A percentile compares a stretch with the other conserved stretches of the same genome.
Evolutionary conservation across 177 flowering plant genomes (phyloP).

Genomic region (Vitis hybrid): DNA sequence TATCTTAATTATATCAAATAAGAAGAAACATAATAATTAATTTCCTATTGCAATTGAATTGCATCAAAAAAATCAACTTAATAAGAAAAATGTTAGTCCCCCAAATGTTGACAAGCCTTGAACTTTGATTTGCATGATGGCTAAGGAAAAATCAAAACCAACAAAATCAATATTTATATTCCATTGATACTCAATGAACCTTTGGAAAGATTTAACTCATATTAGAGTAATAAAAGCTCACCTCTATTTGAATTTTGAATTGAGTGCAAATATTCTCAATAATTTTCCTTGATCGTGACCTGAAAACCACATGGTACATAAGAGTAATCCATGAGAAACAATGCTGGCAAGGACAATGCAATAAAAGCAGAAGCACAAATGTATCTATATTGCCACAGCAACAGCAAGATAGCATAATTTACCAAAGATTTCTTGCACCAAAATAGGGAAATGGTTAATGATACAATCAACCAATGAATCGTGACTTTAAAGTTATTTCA

Average conservation of each 20-base stretch:
- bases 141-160: neutral
- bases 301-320: constrained; percentile 25
- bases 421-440: neutral
- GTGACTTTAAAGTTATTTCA: too few relatives aligned
- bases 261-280: constrained; percentile 58
- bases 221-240: constrained; percentile 13
- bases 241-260: constrained; percentile 76
- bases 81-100: neutral
- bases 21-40: neutral
- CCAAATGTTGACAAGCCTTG: neutral
- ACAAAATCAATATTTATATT: neutral
- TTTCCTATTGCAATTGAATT: neutral
- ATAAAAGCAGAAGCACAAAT: neutral
- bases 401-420: neutral
- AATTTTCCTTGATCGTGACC: constrained; percentile 58
- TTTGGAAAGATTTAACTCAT: neutral
- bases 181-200: neutral
- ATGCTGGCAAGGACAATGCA: neutral
- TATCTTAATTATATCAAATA: too few relatives aligned
- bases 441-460: neutral
- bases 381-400: neutral
- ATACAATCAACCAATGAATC: too few relatives aligned
- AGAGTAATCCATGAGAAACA: neutral
- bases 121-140: neutral
- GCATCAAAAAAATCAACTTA: neutral